Evolutionary conservation across 1,284 basidiomycete species (phyloP), one percentile per base, ranked within the genome.

Genomic region (Trametes polyzona): DNA sequence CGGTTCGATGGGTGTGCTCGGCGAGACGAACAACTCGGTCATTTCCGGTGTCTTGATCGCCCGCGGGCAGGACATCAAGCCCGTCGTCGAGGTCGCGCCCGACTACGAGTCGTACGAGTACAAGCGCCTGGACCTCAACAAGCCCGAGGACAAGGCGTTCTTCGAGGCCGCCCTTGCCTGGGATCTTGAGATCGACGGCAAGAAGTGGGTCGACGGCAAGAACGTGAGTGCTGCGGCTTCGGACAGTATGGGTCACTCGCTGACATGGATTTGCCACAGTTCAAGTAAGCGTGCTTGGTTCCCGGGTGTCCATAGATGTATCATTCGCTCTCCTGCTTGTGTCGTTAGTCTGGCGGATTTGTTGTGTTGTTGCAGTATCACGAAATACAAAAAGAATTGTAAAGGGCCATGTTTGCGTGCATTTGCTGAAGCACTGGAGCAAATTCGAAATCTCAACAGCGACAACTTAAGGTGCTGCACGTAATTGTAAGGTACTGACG

Each of bases 61-160:
- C 64, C 91, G 96, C 61, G 96, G 96, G 29, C 79, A 78, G 65
- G 87, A 91, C 8, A 75, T 79, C 68, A 76, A 82, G 73, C 82
- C 87, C 55, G 88, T 90, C 63, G 82, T 96, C 50, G 80, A 88
- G 12, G 89, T 85, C 60, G 96, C 96, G 5, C 96, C 96, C 35
- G 96, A 98, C 77, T 93, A 80, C 79, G 96, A 98, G 78, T 92
- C 88, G 48, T 99, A 98, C 79, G 69, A 73, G 12, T 96, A 88
- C 81, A 87, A 80, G 69, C 84, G 82, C 73, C 76, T 96, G 67
- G 85, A 91, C 66, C 71, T 91, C 47, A 73, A 71, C 49, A 88
- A 87, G 61, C 78, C 78, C 33, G 86, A 79, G 29, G 88, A 96
- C 71, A 94, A 94, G 82, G 80, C 80, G 65, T 95, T 91, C 86